Evolutionary conservation across 2,329 filamentous ascomycete genomes (phyloP).

Genomic region (Metarhizium guizhouense): DNA sequence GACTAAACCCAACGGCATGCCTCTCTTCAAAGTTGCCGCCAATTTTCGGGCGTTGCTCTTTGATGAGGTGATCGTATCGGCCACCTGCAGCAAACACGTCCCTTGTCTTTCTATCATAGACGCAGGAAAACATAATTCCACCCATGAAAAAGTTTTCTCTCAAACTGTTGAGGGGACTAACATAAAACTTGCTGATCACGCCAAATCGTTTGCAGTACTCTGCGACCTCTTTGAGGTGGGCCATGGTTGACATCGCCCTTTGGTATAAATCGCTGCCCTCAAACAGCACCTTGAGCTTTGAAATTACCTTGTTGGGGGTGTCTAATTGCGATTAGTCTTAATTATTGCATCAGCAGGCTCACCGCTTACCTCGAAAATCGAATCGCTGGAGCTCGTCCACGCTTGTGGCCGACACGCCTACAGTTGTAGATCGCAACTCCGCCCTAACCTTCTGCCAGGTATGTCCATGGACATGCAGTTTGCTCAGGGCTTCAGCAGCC

Average conservation of each 20-base stretch:
- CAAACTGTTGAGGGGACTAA: slow-evolving; percentile 77
- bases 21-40: slow-evolving; percentile 53
- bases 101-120: slow-evolving; percentile 74
- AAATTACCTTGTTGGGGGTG: slow-evolving; percentile 46
- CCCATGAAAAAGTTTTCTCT: slow-evolving; percentile 87
- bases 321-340: slow-evolving; percentile 26
- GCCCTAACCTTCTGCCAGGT: slow-evolving; percentile 77
- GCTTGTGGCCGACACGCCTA: slow-evolving; percentile 80
- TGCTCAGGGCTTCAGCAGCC: slow-evolving; percentile 78
- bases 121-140: slow-evolving; percentile 81
- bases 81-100: slow-evolving; percentile 91
- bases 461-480: slow-evolving; percentile 71
- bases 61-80: slow-evolving; percentile 83
- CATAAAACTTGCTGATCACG: slow-evolving; percentile 68
- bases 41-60: slow-evolving; percentile 67
- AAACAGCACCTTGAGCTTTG: slow-evolving; percentile 50
- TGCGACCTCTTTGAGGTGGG: slow-evolving; percentile 70
- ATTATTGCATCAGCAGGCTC: not conserved
- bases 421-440: slow-evolving; percentile 70
- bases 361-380: slow-evolving; percentile 65
- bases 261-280: slow-evolving; percentile 60
- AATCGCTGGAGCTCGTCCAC: slow-evolving; percentile 85
- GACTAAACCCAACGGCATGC: slow-evolving; percentile 85
- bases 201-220: slow-evolving; percentile 68
- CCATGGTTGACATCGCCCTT: slow-evolving; percentile 65